Base-by-base conservation (phyloP, 176 grass and related monocot species). In the Poa pratensis region DNA sequence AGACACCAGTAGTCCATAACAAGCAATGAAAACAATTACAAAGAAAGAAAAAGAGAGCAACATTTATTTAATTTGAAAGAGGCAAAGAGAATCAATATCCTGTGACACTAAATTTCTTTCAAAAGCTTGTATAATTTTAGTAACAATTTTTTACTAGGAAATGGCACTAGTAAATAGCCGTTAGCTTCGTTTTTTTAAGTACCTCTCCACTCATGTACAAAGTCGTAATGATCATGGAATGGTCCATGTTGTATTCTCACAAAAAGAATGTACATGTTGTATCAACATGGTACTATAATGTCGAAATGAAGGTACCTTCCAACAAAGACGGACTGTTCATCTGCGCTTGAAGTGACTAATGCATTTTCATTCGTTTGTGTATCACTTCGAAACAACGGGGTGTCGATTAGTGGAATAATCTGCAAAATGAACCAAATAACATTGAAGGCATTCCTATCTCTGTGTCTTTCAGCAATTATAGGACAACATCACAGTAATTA, bases 251-350 rank as follows among this genome's bases (percentile, higher is more conserved):
- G 2, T n/a, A 19, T 49, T 35, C 48, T 53, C 73, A 34, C 27
- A 20, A 54, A 75, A 75, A 11, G 20, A 72, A 24, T 14, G 10
- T 75, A 54, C 16, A 82, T 75, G 24, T 10, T 75, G 64, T 34
- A 77, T 27, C 48, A 54, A 65, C 22, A 32, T 16, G 57, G 45
- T 77, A 69, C 12, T 28, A 20, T 89, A 70, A 65, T 53, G 35
- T 50, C 16, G 4, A 64, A 73, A 71, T n/a, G 61, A 70, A 7
- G 82, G 58, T 85, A 98, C 93, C 95, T 98, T 98, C 89, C 87
- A 95, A 88, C 83, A 93, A 79, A 98, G 85, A 71, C 91, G 87
- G 53, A 98, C 89, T 14, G 93, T 98, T 73, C 93, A 87, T 98
- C 95, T 52, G 89, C 75, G 76, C 91, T 98, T 92, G 95, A 95